Conservation (phyloP, 2,329 filamentous ascomycete genomes). For the Neobulgaria alba region DNA sequence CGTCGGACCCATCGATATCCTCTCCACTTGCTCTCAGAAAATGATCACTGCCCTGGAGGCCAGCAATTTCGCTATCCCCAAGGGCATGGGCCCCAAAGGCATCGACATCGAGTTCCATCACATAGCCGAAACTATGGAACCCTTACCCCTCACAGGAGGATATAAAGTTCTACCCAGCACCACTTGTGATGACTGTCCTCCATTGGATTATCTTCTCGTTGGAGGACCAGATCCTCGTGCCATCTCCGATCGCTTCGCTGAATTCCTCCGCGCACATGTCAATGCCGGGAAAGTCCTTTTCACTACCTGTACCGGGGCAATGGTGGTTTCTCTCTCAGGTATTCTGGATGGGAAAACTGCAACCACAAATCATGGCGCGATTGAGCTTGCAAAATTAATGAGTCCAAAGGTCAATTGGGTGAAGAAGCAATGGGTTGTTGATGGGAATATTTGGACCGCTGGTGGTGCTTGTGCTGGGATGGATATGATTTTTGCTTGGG, state of each 20-base stretch:
- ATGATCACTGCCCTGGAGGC: conserved; percentile 2
- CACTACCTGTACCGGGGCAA: conserved; percentile 32
- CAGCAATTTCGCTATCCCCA: not conserved
- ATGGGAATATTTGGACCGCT: conserved; percentile 39
- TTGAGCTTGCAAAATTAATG: conserved; percentile 25
- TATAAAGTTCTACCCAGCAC: conserved; percentile 14
- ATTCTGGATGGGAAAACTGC: conserved; percentile 36
- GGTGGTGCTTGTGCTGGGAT: conserved; percentile 38
- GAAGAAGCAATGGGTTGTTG: conserved; percentile 36
- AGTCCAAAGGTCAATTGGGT: conserved; percentile 37
- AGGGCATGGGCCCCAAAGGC: conserved; percentile 8
- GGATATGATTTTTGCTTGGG: conserved; percentile 26
- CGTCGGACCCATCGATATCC: conserved; percentile 21
- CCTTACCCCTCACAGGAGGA: conserved; percentile 11
- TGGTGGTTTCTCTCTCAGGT: conserved; percentile 28
- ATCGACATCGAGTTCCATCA: conserved; percentile 22
- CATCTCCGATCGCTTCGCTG: conserved; percentile 25
- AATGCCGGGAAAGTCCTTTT: conserved; percentile 31
- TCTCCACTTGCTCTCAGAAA: conserved; percentile 12
- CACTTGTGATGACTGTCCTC: conserved; percentile 29
- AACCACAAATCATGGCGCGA: conserved; percentile 34
- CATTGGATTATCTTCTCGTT: conserved; percentile 32
- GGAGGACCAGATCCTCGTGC: conserved; percentile 27
- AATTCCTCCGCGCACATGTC: conserved; percentile 31
- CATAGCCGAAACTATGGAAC: conserved; percentile 6